Percentiles rank a stretch among this genome's conserved stretches.
Evolutionary conservation across 192 early-diverging fungal species (phyloP).

Genomic region (Podila epigama): DNA sequence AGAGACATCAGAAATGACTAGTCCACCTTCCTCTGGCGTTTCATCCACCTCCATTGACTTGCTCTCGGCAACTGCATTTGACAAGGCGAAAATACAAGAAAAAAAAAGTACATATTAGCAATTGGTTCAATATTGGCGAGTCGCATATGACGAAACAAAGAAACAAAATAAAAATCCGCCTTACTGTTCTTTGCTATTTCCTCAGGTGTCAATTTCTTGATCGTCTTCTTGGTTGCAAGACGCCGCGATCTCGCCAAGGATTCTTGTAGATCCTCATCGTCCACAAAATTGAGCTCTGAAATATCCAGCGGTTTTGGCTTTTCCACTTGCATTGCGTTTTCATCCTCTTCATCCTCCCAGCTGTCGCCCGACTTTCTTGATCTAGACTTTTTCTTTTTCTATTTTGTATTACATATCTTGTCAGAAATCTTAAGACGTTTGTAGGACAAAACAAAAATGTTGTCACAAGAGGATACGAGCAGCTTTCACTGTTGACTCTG

Average conservation of each 20-base stretch:
- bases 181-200: constrained; percentile 68
- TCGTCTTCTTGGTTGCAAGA: constrained; percentile 61
- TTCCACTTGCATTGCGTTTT: constrained; percentile 37
- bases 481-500: neutral
- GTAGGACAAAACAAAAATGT: constrained; percentile 4
- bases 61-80: constrained; percentile 46
- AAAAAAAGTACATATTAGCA: neutral
- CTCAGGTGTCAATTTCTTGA: constrained; percentile 59
- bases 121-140: neutral
- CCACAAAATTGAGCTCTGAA: constrained; percentile 81
- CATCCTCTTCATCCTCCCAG: constrained; percentile 61
- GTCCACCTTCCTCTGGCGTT: constrained; percentile 29
- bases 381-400: constrained; percentile 66
- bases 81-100: constrained; percentile 4
- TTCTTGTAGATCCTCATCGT: constrained; percentile 93
- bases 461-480: neutral
- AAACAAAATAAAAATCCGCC: neutral
- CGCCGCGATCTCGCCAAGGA: constrained; percentile 82
- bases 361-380: constrained; percentile 48
- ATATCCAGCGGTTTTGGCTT: constrained; percentile 27
- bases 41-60: constrained; percentile 51
- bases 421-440: neutral
- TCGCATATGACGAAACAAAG: neutral
- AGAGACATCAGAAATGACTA: constrained; percentile 87
- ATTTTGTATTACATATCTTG: constrained; percentile 39